Conservation (phyloP, 441 rosid species). For the Mallotus japonicus region DNA sequence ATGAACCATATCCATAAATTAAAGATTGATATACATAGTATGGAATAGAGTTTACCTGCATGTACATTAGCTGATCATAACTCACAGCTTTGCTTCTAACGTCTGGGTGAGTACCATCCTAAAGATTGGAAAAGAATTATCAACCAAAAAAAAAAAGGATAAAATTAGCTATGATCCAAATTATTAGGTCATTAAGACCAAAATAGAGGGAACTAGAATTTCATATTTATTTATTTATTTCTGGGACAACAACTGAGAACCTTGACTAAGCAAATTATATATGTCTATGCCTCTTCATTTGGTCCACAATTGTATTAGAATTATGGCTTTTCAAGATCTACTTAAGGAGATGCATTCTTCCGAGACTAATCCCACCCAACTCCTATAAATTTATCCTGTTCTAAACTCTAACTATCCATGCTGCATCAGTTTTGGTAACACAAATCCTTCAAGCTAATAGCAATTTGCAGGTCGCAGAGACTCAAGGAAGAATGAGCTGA, state of each 20-base stretch:
- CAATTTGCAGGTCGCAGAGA: neutral
- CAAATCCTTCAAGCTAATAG: neutral
- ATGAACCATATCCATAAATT: neutral
- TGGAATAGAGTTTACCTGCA: conserved; percentile 56
- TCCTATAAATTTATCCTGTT: too few relatives aligned
- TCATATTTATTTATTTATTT: neutral
- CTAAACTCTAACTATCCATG: neutral
- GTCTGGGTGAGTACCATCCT: conserved; percentile 76
- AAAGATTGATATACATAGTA: neutral
- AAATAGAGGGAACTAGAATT: neutral
- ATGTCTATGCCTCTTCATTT: neutral
- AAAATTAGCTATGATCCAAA: neutral
- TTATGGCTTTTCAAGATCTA: neutral
- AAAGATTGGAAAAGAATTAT: conserved; percentile 15
- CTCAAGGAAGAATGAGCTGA: neutral
- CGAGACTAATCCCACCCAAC: neutral
- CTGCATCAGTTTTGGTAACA: neutral
- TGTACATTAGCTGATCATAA: conserved; percentile 71
- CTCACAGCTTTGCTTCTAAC: conserved; percentile 81
- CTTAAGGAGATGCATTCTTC: neutral
- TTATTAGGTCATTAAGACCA: neutral
- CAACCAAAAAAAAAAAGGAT: neutral
- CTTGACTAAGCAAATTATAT: neutral
- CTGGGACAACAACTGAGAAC: neutral
- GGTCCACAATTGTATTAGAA: neutral